Evolutionary conservation across 768 basidiomycete genomes (phyloP).

Genomic region (Ephemerocybe angulata): DNA sequence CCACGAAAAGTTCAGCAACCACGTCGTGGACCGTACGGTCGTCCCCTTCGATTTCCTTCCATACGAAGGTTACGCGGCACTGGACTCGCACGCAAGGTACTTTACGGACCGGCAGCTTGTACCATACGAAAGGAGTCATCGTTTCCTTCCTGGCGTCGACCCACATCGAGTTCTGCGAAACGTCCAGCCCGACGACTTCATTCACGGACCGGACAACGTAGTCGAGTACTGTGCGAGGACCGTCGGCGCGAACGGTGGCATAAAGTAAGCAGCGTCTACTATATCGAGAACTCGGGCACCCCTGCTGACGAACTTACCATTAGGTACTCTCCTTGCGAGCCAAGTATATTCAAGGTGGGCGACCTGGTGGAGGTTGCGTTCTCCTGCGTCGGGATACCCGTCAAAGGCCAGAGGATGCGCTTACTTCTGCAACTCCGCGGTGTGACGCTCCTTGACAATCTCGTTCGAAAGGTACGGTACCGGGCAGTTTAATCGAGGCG

Average conservation of each 20-base stretch:
- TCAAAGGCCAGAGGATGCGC: neutral
- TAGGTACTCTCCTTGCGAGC: neutral
- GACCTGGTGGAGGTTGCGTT: neutral
- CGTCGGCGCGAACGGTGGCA: neutral
- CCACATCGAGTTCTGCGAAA: neutral
- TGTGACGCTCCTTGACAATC: no score
- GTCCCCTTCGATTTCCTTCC: neutral
- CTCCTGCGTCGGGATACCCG: neutral
- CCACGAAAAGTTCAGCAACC: neutral
- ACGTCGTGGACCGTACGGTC: neutral
- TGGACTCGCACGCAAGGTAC: conserved; percentile 2
- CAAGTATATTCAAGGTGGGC: neutral
- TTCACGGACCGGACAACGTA: neutral
- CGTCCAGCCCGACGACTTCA: neutral
- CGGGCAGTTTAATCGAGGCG: neutral
- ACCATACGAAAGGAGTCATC: neutral
- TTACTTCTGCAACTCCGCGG: neutral
- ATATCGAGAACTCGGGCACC: no score
- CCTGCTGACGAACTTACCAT: neutral
- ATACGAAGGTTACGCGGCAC: neutral
- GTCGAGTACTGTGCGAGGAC: neutral
- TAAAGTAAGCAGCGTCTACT: no score
- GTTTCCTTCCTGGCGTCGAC: neutral
- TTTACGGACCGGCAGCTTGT: neutral
- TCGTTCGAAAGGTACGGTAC: neutral